Evolutionary conservation across 2,329 filamentous ascomycete species (phyloP), one percentile per base, ranked within the genome.

Genomic region (Diaporthe velutina): DNA sequence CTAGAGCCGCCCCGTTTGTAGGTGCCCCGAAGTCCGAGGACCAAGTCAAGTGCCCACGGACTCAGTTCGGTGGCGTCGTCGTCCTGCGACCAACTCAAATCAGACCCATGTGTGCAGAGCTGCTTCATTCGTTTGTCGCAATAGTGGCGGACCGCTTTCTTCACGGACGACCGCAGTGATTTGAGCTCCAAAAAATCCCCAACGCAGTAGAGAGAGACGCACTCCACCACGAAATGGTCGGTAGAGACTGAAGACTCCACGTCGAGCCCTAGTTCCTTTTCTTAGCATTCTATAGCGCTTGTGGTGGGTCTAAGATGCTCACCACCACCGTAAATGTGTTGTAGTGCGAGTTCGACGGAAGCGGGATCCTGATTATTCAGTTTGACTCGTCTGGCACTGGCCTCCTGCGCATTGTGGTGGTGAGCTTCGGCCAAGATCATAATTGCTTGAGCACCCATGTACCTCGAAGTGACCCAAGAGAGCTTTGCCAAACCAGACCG

Each of bases 301-400:
- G 13, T 19, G 22, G 3, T 40, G 15, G 3, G 17, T 48, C 42
- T 25, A 13, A 2, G 0, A 7, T 40, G 13, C 60, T 28, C 8
- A 70, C 61, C 54, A 12, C 17, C 8, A 1, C 30, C 54, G 8
- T 73, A 73, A n/a, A 73, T 73, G 25, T 33, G 61, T 33, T 52
- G 28, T 3, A 73, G 17, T 2, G 25, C 54, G 28, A 70, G 30
- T 9, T 70, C 33, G 25, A 73, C 42, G 9, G 5, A 50, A 40
- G 8, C 1, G 2, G 42, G 38, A 4, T 22, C 5, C 15, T 28
- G 19, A 1, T 52, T 19, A 17, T 70, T 19, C 4, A n/a, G 12
- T 0, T 40, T n/a, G n/a, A 58, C 10, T 6, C 13, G 52, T 22
- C 35, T n/a, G 2, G 12, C 35, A 38, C 33, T 45, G 5, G 64